A percentile compares a stretch with the other conserved stretches of the same genome.
phyloP scores from a whole-genome alignment of 176 grass and related monocot species.

The Tillandsia fasciculata region DNA sequence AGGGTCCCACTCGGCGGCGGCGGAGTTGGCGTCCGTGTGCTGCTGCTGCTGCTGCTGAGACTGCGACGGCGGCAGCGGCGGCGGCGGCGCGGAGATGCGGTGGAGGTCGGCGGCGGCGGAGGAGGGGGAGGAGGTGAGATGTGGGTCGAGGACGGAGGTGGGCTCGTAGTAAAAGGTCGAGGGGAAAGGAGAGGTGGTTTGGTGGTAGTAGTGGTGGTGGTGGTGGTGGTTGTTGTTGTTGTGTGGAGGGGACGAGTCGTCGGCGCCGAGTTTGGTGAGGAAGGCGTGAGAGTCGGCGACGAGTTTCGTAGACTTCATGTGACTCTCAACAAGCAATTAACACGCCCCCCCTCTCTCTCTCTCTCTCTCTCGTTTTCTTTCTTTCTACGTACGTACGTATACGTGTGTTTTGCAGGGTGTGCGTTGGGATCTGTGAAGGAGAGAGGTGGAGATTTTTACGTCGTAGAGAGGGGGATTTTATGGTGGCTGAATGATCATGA shows the following conservation, averaged over 20 bases:
- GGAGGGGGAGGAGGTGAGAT: slow-evolving; percentile 41
- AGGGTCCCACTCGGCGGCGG: slow-evolving; percentile 39
- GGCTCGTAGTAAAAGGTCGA: slow-evolving; percentile 34
- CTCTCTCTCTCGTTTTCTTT: background rate
- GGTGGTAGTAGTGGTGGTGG: slow-evolving; percentile 14
- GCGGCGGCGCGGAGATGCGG: background rate
- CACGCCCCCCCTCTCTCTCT: background rate
- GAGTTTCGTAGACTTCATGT: background rate
- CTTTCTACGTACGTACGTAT: background rate
- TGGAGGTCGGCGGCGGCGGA: slow-evolving; percentile 8
- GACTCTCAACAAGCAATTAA: background rate
- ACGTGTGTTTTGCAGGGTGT: background rate
- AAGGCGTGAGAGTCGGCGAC: too few species aligned
- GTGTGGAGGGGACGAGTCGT: too few species aligned
- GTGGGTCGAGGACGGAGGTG: slow-evolving; percentile 47
- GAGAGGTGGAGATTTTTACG: background rate
- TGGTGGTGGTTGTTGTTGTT: background rate
- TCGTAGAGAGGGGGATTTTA: background rate
- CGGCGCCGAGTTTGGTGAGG: too few species aligned
- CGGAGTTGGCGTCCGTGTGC: background rate
- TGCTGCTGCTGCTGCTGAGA: background rate
- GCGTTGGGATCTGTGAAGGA: background rate
- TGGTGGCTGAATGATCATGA: background rate
- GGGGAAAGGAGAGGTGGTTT: background rate
- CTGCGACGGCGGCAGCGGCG: background rate